phyloP scores from a whole-genome alignment of 352 stramenopile genomes.

The Pythium myriotylum region DNA sequence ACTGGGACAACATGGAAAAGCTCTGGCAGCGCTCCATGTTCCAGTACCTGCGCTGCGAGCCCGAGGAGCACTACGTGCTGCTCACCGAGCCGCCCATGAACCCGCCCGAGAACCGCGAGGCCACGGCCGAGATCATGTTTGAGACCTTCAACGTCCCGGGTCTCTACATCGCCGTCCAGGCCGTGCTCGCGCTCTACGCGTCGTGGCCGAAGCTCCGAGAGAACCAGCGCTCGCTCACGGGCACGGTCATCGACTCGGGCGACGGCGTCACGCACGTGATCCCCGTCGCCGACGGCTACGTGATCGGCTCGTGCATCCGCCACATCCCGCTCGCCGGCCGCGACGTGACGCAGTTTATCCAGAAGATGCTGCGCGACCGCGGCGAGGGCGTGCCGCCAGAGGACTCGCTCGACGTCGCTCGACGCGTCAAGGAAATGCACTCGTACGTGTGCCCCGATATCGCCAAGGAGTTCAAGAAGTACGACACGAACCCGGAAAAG shows the following conservation, averaged over 20 bases:
- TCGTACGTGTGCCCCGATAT: constrained; percentile 96
- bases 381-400: constrained; percentile 91
- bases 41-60: constrained; percentile 93
- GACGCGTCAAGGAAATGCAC: constrained; percentile 94
- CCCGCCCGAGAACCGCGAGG: constrained; percentile 95
- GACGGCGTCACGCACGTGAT: constrained; percentile 96
- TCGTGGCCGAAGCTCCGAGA: constrained; percentile 93
- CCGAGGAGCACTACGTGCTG: constrained; percentile 93
- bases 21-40: constrained; percentile 94
- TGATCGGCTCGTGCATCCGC: constrained; percentile 95
- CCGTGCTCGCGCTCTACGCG: constrained; percentile 93
- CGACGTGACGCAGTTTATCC: constrained; percentile 96
- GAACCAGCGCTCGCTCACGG: constrained; percentile 89
- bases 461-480: constrained; percentile 96
- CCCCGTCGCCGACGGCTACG: constrained; percentile 93
- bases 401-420: constrained; percentile 90
- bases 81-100: constrained; percentile 93
- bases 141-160: constrained; percentile 96
- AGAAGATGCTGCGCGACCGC: constrained; percentile 92
- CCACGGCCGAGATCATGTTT: constrained; percentile 97
- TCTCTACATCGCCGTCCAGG: constrained; percentile 95
- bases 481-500: constrained; percentile 92
- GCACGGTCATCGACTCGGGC: constrained; percentile 94
- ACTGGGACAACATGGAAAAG: constrained; percentile 97
- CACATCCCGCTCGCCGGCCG: constrained; percentile 93